Percentiles rank a stretch among this genome's conserved stretches.
phyloP scores from a whole-genome alignment of 768 basidiomycete genomes.

The Trametes coccinea region DNA sequence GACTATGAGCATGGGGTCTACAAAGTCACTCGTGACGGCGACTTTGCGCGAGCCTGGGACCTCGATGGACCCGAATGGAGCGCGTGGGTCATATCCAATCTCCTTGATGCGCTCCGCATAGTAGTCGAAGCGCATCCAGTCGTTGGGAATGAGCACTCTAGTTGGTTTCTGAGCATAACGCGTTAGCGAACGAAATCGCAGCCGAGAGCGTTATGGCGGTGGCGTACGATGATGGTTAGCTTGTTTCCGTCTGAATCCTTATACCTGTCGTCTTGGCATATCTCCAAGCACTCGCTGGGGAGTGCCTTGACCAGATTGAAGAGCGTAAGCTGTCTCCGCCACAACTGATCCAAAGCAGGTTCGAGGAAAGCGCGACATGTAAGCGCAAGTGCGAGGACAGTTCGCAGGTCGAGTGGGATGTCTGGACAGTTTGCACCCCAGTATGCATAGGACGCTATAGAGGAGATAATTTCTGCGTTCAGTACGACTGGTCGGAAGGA shows the following conservation, averaged over 20 bases:
- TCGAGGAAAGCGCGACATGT: slow-evolving; percentile 6
- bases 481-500: too few relatives aligned
- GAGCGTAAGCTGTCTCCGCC: slow-evolving; percentile 12
- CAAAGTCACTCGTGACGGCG: background rate
- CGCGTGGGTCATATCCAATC: slow-evolving; percentile 10
- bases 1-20: background rate
- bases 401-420: background rate
- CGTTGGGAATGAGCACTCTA: background rate
- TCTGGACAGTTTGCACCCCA: background rate
- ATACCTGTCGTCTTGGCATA: background rate
- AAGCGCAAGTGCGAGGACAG: slow-evolving; percentile 8
- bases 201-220: too few relatives aligned
- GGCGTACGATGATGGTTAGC: background rate
- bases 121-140: background rate
- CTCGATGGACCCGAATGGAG: background rate
- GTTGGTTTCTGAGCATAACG: background rate
- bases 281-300: slow-evolving; percentile 3
- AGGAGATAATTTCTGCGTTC: slow-evolving; percentile 2
- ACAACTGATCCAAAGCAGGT: slow-evolving; percentile 12
- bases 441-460: slow-evolving; percentile 10
- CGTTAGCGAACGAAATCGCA: too few relatives aligned
- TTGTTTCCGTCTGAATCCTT: background rate
- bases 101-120: slow-evolving; percentile 11
- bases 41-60: background rate
- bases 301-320: slow-evolving; percentile 6